Evolutionary conservation across 1,139 yeast genomes (phyloP).

Genomic region (Saccharomycopsis hybrid): DNA sequence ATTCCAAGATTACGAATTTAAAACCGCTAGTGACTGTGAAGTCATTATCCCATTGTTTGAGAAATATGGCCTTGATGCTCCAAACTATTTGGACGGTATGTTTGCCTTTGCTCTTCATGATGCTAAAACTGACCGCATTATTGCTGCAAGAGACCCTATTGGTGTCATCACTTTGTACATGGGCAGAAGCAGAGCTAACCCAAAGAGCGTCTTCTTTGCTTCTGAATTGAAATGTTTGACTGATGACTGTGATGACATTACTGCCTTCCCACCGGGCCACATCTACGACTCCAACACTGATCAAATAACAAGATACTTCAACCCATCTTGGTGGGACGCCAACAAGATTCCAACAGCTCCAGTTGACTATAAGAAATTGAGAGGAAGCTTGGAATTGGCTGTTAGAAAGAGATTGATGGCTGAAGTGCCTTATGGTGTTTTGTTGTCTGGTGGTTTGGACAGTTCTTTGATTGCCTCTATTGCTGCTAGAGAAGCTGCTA

Average conservation of each 20-base stretch:
- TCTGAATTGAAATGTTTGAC: conserved; percentile 89
- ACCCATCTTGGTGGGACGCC: conserved; percentile 93
- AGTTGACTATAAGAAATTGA: conserved; percentile 63
- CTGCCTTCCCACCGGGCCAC: conserved; percentile 98
- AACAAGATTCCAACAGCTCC: conserved; percentile 63
- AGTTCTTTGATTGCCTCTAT: conserved; percentile 94
- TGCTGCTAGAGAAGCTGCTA: conserved; percentile 91
- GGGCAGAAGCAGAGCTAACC: conserved; percentile 72
- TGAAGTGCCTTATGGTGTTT: conserved; percentile 96
- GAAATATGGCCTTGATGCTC: conserved; percentile 84
- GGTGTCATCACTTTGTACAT: conserved; percentile 95
- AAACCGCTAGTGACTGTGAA: conserved; percentile 93
- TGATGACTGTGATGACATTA: conserved; percentile 88
- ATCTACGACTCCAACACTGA: conserved; percentile 90
- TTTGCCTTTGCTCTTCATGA: conserved; percentile 93
- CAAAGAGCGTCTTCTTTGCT: conserved; percentile 81
- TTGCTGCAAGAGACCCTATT: conserved; percentile 98
- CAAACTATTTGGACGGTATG: conserved; percentile 94
- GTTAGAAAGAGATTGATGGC: conserved; percentile 99
- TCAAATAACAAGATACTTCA: conserved; percentile 76
- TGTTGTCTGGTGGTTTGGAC: conserved; percentile 94
- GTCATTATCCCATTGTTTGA: conserved; percentile 88
- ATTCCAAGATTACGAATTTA: conserved; percentile 64
- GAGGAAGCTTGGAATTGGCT: conserved; percentile 83
- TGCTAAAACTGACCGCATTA: conserved; percentile 71